Evolutionary conservation across 768 basidiomycete genomes (phyloP), one percentile per base, ranked within the genome.

Genomic region (Mycena filopes): DNA sequence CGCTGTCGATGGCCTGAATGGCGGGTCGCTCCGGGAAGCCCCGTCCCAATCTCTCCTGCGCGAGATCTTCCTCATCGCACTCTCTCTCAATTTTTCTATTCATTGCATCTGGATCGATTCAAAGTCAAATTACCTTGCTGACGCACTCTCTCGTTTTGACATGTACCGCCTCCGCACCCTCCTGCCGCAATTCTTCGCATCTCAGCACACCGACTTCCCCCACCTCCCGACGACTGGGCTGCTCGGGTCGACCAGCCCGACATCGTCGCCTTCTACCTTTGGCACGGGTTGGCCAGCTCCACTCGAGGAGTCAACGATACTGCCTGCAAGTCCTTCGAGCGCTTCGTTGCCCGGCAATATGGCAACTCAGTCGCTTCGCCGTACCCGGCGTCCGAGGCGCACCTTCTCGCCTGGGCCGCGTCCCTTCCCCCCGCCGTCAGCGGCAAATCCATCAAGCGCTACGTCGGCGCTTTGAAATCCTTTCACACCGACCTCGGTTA

Each of bases 141-240:
- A 45, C 23, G 43, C 55, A 45, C 43, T 56, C 55, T 45, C 55
- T 33, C 42, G 42, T 56, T 56, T 56, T 46, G 42, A 56, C 55
- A 45, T 56, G 55, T 46, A 46, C 31, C 43, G 55, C 0, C 43
- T 50, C 12, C 31, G 49, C n/a, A 12, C 15, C n/a, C 10, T 50
- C 18, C 29, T 50, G 20, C 49, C 49, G n/a, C 29, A 18, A 9
- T 50, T 50, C 33, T 50, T 50, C 33, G 10, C 18, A 20, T 7
- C 49, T n/a, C 49, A 50, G 49, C 49, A 50, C 49, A 50, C 49
- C 3, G 20, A 29, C 49, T 36, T 56, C 31, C 55, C 43, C 29
- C 57, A 28, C 57, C 57, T 58, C 57, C 57, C 57, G 18, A 49
- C 36, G 47, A 46, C 16, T 58, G 57, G 57, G 33, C 57, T 49